Evolutionary conservation across 148 eudicot species (phyloP), one percentile per base, ranked within the genome.

Genomic region (Heliosperma pusillum): DNA sequence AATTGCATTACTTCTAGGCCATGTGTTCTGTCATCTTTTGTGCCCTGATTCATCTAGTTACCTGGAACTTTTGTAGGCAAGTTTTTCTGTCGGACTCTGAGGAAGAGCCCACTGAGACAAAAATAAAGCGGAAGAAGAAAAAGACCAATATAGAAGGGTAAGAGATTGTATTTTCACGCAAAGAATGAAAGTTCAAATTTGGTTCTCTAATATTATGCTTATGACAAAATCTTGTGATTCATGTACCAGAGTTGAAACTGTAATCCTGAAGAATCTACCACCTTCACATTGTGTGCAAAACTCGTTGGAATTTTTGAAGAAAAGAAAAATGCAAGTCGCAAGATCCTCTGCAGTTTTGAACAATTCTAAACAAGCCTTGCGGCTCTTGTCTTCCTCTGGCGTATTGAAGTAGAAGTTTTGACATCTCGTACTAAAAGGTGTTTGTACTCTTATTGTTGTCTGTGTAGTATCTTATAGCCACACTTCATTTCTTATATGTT

Each of bases 41-140:
- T 21, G 20, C 33, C 22, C 5, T 80, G 40, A 53, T 74, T 61
- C 29, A 40, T 10, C 16, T 24, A 57, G 0, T 21, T 10, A 17
- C 10, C 58, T 21, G 12, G 29, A 52, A 53, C 58, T 19, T 74
- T 4, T 89, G 79, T 89, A 92, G 98, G 84, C 88, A 90, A 83
- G 89, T 90, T 62, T 96, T 96, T 75, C 74, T 80, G 42, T 95
- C 99, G 36, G 99, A 96, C 81, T 86, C 97, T 5, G 99, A 96
- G 80, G 97, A 89, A 61, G 97, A 94, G 65, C 78, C 80, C 60
- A 62, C 53, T 10, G 83, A 77, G 80, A 85, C 82, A 66, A 84
- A 77, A 70, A 67, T 30, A 60, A 80, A 76, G 67, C 71, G 85
- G 4, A 92, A 84, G 83, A 96, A 85, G 90, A 92, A 85, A 80